phyloP scores from a whole-genome alignment of 371 early-diverging fungal species.

The Apophysomyces sp. region DNA sequence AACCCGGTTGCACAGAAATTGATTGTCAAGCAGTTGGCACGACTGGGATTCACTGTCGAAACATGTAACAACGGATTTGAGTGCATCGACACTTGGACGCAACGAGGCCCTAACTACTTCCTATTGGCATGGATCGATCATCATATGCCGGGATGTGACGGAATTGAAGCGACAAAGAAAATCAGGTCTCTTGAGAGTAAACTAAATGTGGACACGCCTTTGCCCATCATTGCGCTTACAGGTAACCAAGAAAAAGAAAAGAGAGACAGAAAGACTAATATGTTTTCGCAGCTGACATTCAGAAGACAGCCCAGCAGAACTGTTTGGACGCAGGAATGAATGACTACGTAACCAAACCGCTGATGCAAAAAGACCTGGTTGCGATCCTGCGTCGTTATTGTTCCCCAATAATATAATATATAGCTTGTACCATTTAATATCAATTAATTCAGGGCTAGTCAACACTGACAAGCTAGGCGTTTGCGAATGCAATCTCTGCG shows the following conservation, averaged over 20 bases:
- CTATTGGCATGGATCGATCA: slow-evolving; percentile 47
- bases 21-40: slow-evolving; percentile 37
- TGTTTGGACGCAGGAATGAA: slow-evolving; percentile 60
- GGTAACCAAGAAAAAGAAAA: slow-evolving; percentile 15
- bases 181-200: slow-evolving; percentile 31
- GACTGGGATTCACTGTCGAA: slow-evolving; percentile 39
- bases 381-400: slow-evolving; percentile 33
- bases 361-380: slow-evolving; percentile 45
- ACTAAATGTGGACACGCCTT: slow-evolving; percentile 10
- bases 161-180: slow-evolving; percentile 40
- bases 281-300: slow-evolving; percentile 46
- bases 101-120: slow-evolving; percentile 34
- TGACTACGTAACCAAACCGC: slow-evolving; percentile 48
- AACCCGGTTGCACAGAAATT: slow-evolving; percentile 43
- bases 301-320: slow-evolving; percentile 48
- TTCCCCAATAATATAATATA: slow-evolving; percentile 5
- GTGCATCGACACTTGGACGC: slow-evolving; percentile 38
- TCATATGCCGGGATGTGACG: slow-evolving; percentile 52
- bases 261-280: neutral
- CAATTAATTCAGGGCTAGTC: neutral
- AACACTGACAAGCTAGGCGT: too few species aligned
- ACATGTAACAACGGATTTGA: slow-evolving; percentile 47
- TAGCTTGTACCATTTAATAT: neutral
- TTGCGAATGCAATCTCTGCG: too few species aligned
- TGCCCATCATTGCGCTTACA: slow-evolving; percentile 48